Base-by-base conservation (phyloP, 176 grass and related monocot species). In the Phoenix dactylifera region DNA sequence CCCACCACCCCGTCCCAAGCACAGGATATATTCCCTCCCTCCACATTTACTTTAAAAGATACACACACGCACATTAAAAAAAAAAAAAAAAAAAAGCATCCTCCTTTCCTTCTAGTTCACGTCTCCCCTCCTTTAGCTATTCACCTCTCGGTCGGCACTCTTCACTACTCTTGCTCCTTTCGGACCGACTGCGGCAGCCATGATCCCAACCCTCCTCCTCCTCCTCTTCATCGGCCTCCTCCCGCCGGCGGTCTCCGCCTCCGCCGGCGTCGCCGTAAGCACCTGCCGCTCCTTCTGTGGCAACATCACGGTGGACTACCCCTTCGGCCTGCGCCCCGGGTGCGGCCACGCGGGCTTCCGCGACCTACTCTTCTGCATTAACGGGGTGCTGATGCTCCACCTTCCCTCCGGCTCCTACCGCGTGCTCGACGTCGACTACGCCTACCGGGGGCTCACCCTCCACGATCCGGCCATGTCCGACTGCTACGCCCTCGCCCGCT, bases 241-340 rank as follows among this genome's bases (percentile, higher is more conserved):
- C 28, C 5, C 28, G 5, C 4, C 28, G 28, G 28, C 5, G 28
- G 52, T 19, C 7, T 24, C 6, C 17, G 22, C 49, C 23, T n/a
- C 9, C 22, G 65, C 88, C n/a, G 74, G 60, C 62, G 65, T 85
- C 50, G 79, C 79, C 15, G 17, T 79, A 59, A 83, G 64, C n/a
- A 76, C 58, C 30, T 97, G 92, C 75, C 75, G 92, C 17, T 91
- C 87, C 22, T 97, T 85, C 78, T 91, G 87, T 58, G 84, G 87
- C 81, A 97, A 97, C 80, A 69, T 97, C 62, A 97, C 87, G 67
- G 83, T 97, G 57, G 92, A 97, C 78, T 97, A 91, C 78, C 92
- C 87, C 44, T 88, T 97, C 58, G 87, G 75, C 17, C 83, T 91
- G 0, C 92, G n/a, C 3, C 61, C 77, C 0, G 87, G 84, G 7